Conservation (phyloP, 192 early-diverging fungal genomes). For the Dimargaris cristalligena region DNA sequence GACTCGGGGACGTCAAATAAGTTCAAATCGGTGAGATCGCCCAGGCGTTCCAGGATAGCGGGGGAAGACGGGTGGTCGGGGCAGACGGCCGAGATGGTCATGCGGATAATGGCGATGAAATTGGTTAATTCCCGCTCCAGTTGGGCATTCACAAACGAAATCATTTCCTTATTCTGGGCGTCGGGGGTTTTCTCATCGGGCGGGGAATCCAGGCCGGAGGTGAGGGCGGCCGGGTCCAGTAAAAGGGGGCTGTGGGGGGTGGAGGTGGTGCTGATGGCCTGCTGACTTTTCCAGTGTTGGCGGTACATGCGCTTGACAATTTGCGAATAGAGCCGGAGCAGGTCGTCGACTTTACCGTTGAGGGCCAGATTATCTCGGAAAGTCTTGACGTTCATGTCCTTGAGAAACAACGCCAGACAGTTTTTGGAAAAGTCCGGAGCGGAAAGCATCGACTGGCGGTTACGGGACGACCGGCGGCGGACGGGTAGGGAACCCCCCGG, state of each 20-base stretch:
- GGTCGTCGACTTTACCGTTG: neutral
- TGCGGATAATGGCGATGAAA: conserved; percentile 5
- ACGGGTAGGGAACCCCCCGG: neutral
- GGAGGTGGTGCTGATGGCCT: neutral
- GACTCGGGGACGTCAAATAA: conserved; percentile 7
- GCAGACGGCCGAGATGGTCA: neutral
- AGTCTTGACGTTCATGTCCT: neutral
- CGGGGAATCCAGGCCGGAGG: neutral
- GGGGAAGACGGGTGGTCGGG: neutral
- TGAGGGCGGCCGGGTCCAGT: neutral
- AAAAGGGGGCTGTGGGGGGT: neutral
- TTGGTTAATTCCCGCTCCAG: neutral
- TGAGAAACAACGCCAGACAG: neutral
- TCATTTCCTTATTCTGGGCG: neutral
- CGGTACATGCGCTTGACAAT: conserved; percentile 10
- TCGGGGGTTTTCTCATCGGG: neutral
- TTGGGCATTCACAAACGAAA: neutral
- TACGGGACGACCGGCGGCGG: neutral
- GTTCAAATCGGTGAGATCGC: neutral
- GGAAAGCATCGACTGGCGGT: neutral
- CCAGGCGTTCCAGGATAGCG: conserved; percentile 3
- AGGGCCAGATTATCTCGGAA: neutral
- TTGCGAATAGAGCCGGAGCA: neutral
- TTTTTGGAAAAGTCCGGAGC: neutral
- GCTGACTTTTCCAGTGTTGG: neutral